phyloP scores from a whole-genome alignment of 768 basidiomycete genomes.

The Trametes maxima region DNA sequence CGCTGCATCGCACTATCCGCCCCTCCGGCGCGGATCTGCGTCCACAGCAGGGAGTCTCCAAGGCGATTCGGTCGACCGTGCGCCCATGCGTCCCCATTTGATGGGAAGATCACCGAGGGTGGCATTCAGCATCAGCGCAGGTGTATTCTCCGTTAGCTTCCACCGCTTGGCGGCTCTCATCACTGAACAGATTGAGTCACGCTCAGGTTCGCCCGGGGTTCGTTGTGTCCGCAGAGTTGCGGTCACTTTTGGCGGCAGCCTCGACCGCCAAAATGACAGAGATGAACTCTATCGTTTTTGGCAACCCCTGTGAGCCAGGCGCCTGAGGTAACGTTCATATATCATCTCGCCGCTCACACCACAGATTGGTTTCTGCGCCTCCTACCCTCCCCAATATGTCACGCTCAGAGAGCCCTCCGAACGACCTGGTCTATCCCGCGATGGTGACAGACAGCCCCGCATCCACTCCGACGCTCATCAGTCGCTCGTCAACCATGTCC shows the following conservation, averaged over 20 bases:
- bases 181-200: not conserved
- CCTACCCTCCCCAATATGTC: not conserved
- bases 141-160: not conserved
- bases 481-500: not conserved
- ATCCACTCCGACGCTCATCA: not conserved
- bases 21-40: not conserved
- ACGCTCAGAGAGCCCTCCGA: not conserved
- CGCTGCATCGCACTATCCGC: not conserved
- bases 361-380: no score
- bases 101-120: not conserved
- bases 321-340: no score
- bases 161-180: not conserved
- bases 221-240: not conserved
- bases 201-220: not conserved
- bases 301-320: no score
- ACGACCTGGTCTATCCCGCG: no score
- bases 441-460: not conserved
- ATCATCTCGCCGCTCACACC: no score
- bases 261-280: no score
- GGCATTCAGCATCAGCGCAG: not conserved
- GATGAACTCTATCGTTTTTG: no score
- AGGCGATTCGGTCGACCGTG: not conserved
- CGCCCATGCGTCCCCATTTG: not conserved
- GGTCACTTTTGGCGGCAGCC: not conserved
- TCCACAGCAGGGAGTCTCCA: not conserved